Percentiles rank a stretch among this genome's conserved stretches.
Evolutionary conservation across 2,329 filamentous ascomycete species (phyloP).

Genomic region (Sphaerulina vaccinii): DNA sequence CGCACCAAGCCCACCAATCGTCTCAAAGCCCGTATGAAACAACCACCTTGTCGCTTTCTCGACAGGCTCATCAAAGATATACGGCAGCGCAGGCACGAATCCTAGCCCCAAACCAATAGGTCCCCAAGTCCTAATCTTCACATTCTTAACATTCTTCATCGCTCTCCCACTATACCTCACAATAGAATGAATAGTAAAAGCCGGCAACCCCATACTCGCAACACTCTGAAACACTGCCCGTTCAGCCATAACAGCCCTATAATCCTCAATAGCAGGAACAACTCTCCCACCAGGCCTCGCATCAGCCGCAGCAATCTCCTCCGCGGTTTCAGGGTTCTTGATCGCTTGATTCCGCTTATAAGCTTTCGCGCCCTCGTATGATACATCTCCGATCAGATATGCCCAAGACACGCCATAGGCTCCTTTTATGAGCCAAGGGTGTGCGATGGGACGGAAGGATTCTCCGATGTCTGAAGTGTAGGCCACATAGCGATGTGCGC

Average conservation of each 20-base stretch:
- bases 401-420: slow-evolving; percentile 93
- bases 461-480: slow-evolving; percentile 96
- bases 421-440: slow-evolving; percentile 73
- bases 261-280: slow-evolving; percentile 80
- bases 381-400: slow-evolving; percentile 87
- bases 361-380: slow-evolving; percentile 91
- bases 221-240: slow-evolving; percentile 85
- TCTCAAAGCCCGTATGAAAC: slow-evolving; percentile 78
- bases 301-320: slow-evolving; percentile 37
- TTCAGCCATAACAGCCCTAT: slow-evolving; percentile 85
- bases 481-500: slow-evolving; percentile 91
- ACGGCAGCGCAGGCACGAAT: slow-evolving; percentile 76
- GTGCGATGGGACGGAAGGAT: slow-evolving; percentile 88
- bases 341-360: slow-evolving; percentile 81
- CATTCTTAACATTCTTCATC: slow-evolving; percentile 79
- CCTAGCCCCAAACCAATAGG: slow-evolving; percentile 75
- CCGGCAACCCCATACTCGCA: slow-evolving; percentile 90
- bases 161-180: slow-evolving; percentile 84
- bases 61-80: slow-evolving; percentile 86
- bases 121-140: slow-evolving; percentile 74
- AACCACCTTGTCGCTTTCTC: slow-evolving; percentile 87
- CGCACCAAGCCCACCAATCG: slow-evolving; percentile 65
- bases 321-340: slow-evolving; percentile 62
- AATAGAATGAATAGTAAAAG: slow-evolving; percentile 89
- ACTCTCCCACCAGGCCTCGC: slow-evolving; percentile 16